These are phyloP conservation scores for Venturia asperata DNA, from an alignment of 2,329 filamentous ascomycete species.

Conservation along the genomic window DNA sequence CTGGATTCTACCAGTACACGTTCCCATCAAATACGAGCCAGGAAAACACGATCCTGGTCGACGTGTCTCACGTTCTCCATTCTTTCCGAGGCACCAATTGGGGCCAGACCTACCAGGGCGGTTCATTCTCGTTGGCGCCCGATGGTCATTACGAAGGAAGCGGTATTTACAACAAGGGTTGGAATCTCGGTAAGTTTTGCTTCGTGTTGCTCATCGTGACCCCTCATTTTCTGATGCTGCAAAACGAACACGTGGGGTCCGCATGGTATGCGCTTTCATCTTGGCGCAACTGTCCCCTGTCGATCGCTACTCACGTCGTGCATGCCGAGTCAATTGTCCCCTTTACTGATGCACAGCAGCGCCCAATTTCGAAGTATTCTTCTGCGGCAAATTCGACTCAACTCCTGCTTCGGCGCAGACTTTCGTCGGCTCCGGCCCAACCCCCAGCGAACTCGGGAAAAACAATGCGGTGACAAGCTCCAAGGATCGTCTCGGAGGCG, in stretches of 20 bases:
- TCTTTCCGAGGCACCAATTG: slow-evolving; percentile 55
- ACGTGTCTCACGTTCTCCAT: slow-evolving; percentile 57
- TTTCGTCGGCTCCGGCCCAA: slow-evolving; percentile 28
- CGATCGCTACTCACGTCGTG: neutral
- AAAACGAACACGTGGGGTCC: neutral
- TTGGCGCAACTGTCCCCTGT: neutral
- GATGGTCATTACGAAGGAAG: slow-evolving; percentile 52
- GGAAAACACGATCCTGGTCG: slow-evolving; percentile 47
- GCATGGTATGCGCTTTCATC: neutral
- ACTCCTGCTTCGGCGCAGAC: slow-evolving; percentile 27
- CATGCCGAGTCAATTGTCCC: neutral
- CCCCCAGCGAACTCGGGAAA: slow-evolving; percentile 24
- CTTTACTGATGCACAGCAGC: slow-evolving; percentile 28
- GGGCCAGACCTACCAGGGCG: slow-evolving; percentile 57
- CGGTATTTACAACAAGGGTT: slow-evolving; percentile 59
- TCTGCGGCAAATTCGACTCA: slow-evolving; percentile 54
- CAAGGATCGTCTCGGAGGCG: slow-evolving; percentile 32
- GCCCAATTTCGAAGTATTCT: slow-evolving; percentile 56
- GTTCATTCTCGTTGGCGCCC: slow-evolving; percentile 46
- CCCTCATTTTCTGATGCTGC: neutral
- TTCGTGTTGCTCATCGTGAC: neutral
- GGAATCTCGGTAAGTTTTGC: slow-evolving; percentile 44
- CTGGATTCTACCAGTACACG: slow-evolving; percentile 52
- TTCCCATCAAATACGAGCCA: slow-evolving; percentile 41
- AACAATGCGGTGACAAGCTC: slow-evolving; percentile 28